These are phyloP conservation scores for Neurospora sp. DNA, from an alignment of 495 filamentous ascomycete genomes.

Conservation along the genomic window DNA sequence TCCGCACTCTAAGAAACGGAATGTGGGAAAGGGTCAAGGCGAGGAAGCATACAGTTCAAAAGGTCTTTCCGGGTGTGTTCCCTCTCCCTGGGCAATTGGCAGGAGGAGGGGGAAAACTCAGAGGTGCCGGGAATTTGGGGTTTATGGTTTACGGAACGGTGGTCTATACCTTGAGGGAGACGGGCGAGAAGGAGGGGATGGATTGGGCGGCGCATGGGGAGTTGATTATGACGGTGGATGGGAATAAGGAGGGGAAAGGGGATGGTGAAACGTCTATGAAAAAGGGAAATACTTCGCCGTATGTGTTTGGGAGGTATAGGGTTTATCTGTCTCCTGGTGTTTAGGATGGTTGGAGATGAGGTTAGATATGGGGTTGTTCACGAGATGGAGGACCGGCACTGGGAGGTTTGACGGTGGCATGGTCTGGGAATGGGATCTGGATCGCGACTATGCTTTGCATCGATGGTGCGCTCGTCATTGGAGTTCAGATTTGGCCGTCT, in stretches of 20 bases:
- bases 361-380: background rate
- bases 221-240: background rate
- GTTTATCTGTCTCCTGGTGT: background rate
- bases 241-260: too few relatives aligned
- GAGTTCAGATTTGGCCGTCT: too few relatives aligned
- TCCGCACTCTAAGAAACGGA: slow-evolving; percentile 7
- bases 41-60: slow-evolving; percentile 21
- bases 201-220: slow-evolving; percentile 17
- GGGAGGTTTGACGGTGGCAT: background rate
- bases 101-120: background rate
- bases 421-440: background rate
- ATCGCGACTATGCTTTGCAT: background rate
- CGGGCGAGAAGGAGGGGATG: background rate
- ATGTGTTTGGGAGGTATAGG: background rate
- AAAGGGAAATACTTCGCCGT: background rate
- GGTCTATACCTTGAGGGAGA: slow-evolving; percentile 12
- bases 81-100: background rate
- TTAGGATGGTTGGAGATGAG: background rate
- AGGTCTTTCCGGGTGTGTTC: slow-evolving; percentile 22
- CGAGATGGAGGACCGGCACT: background rate
- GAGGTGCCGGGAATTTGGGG: background rate
- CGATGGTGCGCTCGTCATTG: too few relatives aligned
- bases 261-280: background rate
- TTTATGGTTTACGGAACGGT: slow-evolving; percentile 27
- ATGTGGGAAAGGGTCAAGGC: slow-evolving; percentile 21